Percentiles rank a stretch among this genome's conserved stretches.
phyloP scores from a whole-genome alignment of 371 early-diverging fungal genomes.

The Mortierella sp. region DNA sequence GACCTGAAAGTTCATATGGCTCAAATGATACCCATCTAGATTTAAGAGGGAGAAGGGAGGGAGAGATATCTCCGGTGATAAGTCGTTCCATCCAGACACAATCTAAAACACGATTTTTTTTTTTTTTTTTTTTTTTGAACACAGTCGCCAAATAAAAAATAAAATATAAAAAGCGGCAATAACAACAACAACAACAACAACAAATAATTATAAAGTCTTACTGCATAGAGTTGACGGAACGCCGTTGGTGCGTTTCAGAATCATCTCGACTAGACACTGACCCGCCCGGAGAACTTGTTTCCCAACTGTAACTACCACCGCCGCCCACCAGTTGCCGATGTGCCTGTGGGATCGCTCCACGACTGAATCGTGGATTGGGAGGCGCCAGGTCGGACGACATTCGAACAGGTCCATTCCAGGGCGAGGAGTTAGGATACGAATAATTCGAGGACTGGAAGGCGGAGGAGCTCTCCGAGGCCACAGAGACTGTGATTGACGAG shows the following conservation, averaged over 20 bases:
- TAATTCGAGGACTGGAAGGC: background rate
- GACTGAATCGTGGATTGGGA: slow-evolving; percentile 49
- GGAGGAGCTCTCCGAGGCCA: slow-evolving; percentile 32
- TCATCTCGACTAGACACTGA: slow-evolving; percentile 46
- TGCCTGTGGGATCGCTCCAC: slow-evolving; percentile 42
- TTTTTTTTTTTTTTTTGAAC: background rate
- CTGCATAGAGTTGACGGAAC: slow-evolving; percentile 53
- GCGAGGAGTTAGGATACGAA: slow-evolving; percentile 9
- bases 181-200: background rate
- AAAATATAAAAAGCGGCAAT: background rate
- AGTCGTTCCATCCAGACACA: background rate
- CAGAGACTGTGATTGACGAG: slow-evolving; percentile 26
- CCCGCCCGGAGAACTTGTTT: slow-evolving; percentile 44
- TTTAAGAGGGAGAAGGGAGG: background rate
- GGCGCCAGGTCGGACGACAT: slow-evolving; percentile 36
- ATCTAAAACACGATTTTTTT: background rate
- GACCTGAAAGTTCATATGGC: slow-evolving; percentile 23
- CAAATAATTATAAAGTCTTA: slow-evolving; percentile 9
- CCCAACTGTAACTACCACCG: slow-evolving; percentile 13
- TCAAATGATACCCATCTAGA: slow-evolving; percentile 49
- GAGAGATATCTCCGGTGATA: background rate
- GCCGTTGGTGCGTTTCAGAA: slow-evolving; percentile 22
- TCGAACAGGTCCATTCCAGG: slow-evolving; percentile 35
- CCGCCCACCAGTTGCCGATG: slow-evolving; percentile 41
- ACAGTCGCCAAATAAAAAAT: background rate